Evolutionary conservation across 495 filamentous ascomycete species (phyloP).

Genomic region (Neurospora cerealis): DNA sequence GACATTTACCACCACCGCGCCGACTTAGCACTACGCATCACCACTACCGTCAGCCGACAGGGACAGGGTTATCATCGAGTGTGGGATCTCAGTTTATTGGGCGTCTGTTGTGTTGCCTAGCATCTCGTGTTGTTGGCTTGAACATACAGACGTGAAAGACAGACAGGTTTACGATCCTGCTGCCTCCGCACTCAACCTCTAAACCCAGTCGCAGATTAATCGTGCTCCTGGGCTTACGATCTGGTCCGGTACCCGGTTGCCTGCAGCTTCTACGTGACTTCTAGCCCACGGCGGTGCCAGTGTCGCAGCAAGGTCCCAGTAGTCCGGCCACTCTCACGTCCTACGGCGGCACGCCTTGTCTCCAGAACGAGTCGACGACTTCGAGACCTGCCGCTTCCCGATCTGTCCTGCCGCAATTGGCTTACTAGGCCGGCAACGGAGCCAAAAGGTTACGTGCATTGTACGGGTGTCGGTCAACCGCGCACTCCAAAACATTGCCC

Average conservation of each 20-base stretch:
- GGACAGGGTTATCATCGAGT: not conserved
- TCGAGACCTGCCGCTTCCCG: not conserved
- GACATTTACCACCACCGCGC: not conserved
- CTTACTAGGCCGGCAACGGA: slow-evolving; percentile 11
- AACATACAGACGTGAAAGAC: not conserved
- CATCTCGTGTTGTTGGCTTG: not conserved
- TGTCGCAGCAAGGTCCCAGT: not conserved
- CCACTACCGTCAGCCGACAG: not conserved
- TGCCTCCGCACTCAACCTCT: not conserved
- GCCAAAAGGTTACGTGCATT: slow-evolving; percentile 15
- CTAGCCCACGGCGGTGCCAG: not conserved
- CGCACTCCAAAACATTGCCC: slow-evolving; percentile 14
- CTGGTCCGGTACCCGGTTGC: not conserved
- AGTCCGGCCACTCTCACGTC: not conserved
- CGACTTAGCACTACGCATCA: not conserved
- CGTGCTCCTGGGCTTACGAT: not conserved
- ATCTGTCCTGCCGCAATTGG: not conserved
- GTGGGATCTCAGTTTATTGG: not conserved
- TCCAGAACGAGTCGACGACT: not conserved
- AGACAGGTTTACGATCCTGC: not conserved
- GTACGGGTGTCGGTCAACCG: slow-evolving; percentile 13
- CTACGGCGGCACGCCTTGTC: not conserved
- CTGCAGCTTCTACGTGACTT: not conserved
- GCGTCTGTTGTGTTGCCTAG: not conserved
- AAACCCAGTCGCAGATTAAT: not conserved